Evolutionary conservation across 306 rosid species (phyloP), one percentile per base, ranked within the genome.

Genomic region (Rosa multiflora): DNA sequence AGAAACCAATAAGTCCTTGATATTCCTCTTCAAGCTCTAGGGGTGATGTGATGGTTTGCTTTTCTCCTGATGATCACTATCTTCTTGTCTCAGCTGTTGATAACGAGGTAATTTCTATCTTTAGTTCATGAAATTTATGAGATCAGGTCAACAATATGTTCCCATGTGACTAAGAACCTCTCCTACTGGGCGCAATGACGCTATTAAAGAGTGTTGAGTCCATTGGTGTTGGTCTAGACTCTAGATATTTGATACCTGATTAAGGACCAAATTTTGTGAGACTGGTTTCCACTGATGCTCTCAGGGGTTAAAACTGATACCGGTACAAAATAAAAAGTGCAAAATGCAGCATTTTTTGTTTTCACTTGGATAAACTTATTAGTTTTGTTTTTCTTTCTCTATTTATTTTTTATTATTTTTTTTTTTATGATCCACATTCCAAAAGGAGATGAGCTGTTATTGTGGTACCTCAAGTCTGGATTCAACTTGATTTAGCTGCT

Each of bases 31-130:
- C 96, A 49, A 92, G 97, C 84, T 85, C 87, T 55, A 90, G 75
- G 81, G 97, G 97, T 40, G 90, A 92, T 84, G 97, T 90, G 83
- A 92, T 92, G 97, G 97, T 88, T 79, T 92, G 96, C 86, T 92
- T 92, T 83, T 92, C 97, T 79, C 97, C 97, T 17, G 97, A 92
- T 84, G 97, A 92, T 85, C 92, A 89, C 76, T 90, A 83, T 88
- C 88, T 92, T 73, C 92, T 92, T 62, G 90, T 86, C 66, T 92
- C 97, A 46, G 97, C 96, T 21, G 93, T 92, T 58, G 97, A 92
- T 80, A 92, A 92, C 53, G 97, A 92, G 97, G 97, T 90, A 82
- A 81, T 35, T 66, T 78, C 23, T 53, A 20, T 6, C 39, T 48
- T 9, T 2, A 18, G 53, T 48, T 73, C 13, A 61, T 58, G 46